Evolutionary conservation across 1,284 basidiomycete genomes (phyloP).

Genomic region (Amylostereum chailletii): DNA sequence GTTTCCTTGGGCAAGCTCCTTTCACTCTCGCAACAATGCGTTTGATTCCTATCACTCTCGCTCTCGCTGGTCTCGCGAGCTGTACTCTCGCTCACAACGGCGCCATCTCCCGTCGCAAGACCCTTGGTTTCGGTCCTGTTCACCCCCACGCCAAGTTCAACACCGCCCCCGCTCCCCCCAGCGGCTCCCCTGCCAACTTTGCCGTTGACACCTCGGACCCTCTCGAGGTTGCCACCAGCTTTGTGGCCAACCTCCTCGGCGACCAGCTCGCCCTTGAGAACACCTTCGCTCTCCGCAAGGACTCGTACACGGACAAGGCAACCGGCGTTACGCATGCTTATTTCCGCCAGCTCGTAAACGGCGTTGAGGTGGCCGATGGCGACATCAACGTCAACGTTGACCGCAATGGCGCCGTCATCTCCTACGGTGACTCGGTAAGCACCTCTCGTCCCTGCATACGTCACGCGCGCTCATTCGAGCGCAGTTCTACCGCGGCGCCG

Average conservation of each 20-base stretch:
- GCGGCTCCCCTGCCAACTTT: slow-evolving; percentile 21
- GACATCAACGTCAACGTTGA: slow-evolving; percentile 88
- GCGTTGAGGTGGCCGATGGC: slow-evolving; percentile 81
- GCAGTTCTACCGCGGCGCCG: slow-evolving; percentile 59
- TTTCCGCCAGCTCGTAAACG: slow-evolving; percentile 72
- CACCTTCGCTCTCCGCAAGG: slow-evolving; percentile 54
- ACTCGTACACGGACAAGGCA: slow-evolving; percentile 80
- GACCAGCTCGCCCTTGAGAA: slow-evolving; percentile 28
- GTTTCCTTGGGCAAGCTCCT: background rate
- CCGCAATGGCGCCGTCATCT: slow-evolving; percentile 63
- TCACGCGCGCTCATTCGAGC: slow-evolving; percentile 2
- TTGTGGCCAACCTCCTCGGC: slow-evolving; percentile 42
- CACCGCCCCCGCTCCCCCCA: slow-evolving; percentile 37
- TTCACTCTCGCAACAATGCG: slow-evolving; percentile 17
- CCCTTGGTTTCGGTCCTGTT: slow-evolving; percentile 71
- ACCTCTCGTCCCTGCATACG: slow-evolving; percentile 9
- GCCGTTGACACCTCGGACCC: slow-evolving; percentile 35
- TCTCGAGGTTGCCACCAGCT: slow-evolving; percentile 49
- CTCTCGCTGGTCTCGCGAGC: slow-evolving; percentile 26
- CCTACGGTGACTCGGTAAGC: slow-evolving; percentile 75
- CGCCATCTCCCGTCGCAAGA: slow-evolving; percentile 51
- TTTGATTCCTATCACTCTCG: slow-evolving; percentile 23
- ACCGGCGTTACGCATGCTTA: slow-evolving; percentile 85
- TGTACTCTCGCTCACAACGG: slow-evolving; percentile 22
- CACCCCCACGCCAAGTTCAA: slow-evolving; percentile 67